Evolutionary conservation across 139 green algal genomes (phyloP), one percentile per base, ranked within the genome.

Genomic region (Chlamydomonas sp.): DNA sequence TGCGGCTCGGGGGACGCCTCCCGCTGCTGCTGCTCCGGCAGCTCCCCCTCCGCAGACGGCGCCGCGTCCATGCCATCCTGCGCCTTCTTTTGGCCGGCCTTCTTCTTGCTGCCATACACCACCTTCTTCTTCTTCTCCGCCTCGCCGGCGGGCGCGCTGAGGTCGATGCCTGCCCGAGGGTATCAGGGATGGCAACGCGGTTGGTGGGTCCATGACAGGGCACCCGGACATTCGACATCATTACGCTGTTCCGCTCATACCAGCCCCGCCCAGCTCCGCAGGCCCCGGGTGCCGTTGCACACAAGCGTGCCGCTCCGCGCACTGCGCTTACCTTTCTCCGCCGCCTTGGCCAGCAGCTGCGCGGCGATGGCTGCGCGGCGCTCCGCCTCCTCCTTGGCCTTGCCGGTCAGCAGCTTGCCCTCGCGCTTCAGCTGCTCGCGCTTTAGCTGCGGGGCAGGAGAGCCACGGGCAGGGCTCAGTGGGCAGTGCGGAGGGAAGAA

Each of bases 341-440:
- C 93, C 17, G 96, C 94, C 69, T 96, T 87, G 7, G 88, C 88
- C 63, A 99, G 93, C 74, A 99, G 90, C 94, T 99, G 96, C 77
- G 97, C 95, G 7, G 97, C 89, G 60, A 98, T 93, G 49, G 94
- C 94, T 0, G 95, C 96, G 85, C 98, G 89, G 18, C 96, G 93
- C 90, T 97, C 94, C 20, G 95, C 95, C 92, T 99, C 97, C 75
- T 95, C 95, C 95, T 99, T 99, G 87, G 96, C 94, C 91, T 98
- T 99, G 88, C 94, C 96, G 9, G 94, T 98, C 58, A 98, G 93
- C 88, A 98, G 92, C 91, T 97, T 97, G 74, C 96, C 96, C 91
- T 98, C 92, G 63, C 93, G 93, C 88, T 97, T 98, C 15, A 99
- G 90, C 91, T 98, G 92, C 91, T 94, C 94, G 58, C 91, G 93